These are phyloP conservation scores for Flaveria brownii DNA, from an alignment of 129 eudicot genomes.

Conservation along the genomic window DNA sequence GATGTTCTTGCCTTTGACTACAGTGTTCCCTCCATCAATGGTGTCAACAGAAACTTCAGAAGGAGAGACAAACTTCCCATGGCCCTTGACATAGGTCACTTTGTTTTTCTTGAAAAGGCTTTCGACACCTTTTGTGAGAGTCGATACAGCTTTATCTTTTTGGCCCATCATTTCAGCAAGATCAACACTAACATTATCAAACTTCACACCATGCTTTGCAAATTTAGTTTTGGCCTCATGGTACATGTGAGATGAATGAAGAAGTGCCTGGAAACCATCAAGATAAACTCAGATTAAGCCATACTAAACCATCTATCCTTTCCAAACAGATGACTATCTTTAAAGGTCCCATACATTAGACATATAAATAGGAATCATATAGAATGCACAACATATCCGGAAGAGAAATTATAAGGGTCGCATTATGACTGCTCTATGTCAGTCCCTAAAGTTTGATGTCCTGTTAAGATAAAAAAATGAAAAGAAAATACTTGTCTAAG, in stretches of 20 bases:
- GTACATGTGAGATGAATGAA: constrained; percentile 93
- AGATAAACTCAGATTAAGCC: background rate
- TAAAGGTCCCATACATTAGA: too few species aligned
- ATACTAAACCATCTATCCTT: background rate
- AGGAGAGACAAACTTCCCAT: constrained; percentile 77
- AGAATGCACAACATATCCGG: too few species aligned
- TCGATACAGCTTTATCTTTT: constrained; percentile 82
- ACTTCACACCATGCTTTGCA: constrained; percentile 75
- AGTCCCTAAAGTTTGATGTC: too few species aligned
- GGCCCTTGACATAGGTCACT: constrained; percentile 81
- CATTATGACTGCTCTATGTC: too few species aligned
- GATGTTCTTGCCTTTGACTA: constrained; percentile 28
- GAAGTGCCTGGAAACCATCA: constrained; percentile 62
- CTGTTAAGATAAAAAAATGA: too few species aligned
- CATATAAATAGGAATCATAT: too few species aligned
- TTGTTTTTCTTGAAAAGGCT: constrained; percentile 88
- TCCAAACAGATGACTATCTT: too few species aligned
- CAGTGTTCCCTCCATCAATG: constrained; percentile 13
- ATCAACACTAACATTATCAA: constrained; percentile 70
- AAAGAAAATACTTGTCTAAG: too few species aligned
- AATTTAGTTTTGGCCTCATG: constrained; percentile 81
- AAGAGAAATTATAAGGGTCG: background rate
- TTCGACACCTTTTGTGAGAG: constrained; percentile 74
- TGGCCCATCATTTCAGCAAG: constrained; percentile 91
- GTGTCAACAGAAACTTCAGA: constrained; percentile 52